Base-by-base conservation (phyloP, 352 stramenopile genomes). In the Phytophthora boehmeriae region DNA sequence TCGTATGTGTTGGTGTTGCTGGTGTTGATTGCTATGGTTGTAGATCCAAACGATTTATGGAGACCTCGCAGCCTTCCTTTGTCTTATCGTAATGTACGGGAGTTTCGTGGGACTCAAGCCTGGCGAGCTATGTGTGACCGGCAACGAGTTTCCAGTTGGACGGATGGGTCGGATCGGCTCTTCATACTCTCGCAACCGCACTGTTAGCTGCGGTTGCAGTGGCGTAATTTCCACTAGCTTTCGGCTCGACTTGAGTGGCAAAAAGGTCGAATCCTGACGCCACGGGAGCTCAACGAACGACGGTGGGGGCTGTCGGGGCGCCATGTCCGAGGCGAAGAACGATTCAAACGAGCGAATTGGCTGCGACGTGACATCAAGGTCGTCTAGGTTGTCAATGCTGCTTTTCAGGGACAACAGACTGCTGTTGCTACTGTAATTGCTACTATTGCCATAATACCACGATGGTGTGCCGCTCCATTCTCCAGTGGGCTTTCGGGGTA, bases 31-130 rank as follows among this genome's bases (percentile, higher is more conserved):
- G 16, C 56, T 54, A 17, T 54, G 19, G 6, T 16, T 46, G 19
- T 17, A 44, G 38, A 44, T 44, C n/a, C 38, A 44, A 2, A 8
- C 5, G 8, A 11, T 4, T 39, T 39, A 52, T 25, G 32, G 41
- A 49, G 44, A 41, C 30, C 22, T 22, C 4, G 17, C 25, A 25
- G 57, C 10, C 13, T 70, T 59, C 8, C 71, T 75, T 27, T 55
- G 69, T 36, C 63, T 77, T 17, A 66, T 51, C 25, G 71, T 76
- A 27, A 83, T 83, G 54, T 83, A 83, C 9, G 73, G 71, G 9
- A 86, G 63, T 22, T 69, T 86, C 1, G 61, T 73, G 32, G 54
- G 57, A 47, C 54, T 76, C 5, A 27, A 44, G 1, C 22, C 17
- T 42, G 56, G 44, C 8, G 54, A 47, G 8, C 19, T 62, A 1